Evolutionary conservation across 2,329 filamentous ascomycete genomes (phyloP), one percentile per base, ranked within the genome.

Genomic region (Claviceps fusiformis): DNA sequence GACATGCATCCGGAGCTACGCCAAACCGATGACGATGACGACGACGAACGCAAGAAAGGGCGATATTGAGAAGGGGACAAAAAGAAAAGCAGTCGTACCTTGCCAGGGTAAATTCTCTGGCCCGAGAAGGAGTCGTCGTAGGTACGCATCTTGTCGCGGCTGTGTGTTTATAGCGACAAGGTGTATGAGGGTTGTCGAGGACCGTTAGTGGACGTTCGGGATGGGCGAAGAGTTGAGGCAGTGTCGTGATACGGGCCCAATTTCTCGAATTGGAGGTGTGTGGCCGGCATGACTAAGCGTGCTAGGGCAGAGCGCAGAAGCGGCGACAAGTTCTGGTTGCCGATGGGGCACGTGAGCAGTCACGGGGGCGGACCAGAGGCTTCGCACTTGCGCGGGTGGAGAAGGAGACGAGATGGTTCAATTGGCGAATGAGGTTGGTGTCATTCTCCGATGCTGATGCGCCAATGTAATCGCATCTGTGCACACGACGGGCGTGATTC

Each of bases 121-220:
- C 80, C 80, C 70, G 80, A 82, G 75, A 83, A 83, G 64, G 73
- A 71, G 72, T 83, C 80, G 73, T 83, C 80, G 80, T 83, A 83
- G 71, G 79, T 81, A 73, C 80, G 79, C 80, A 83, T 83, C 71
- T 73, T 81, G 71, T 70, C 70, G 70, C 69, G 58, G 63, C 66
- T 66, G 66, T 67, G 67, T 63, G 61, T 65, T 64, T 62, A 60
- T 61, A 67, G 69, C 70, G 69, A 73, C 69, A 71, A 71, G 69
- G 65, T 67, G 62, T 65, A 54, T 15, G 37, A n/a, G 65, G 65
- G 64, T 67, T 68, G 64, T 69, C 66, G 70, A 72, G 70, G 65
- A 68, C 65, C 66, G 67, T 66, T 62, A 63, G n/a, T 52, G 33
- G 48, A 41, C 54, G 54, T 52, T 52, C 50, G 48, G 49, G 37